Conservation (phyloP, 805 yeast genomes). For the Metschnikowia lunata region DNA sequence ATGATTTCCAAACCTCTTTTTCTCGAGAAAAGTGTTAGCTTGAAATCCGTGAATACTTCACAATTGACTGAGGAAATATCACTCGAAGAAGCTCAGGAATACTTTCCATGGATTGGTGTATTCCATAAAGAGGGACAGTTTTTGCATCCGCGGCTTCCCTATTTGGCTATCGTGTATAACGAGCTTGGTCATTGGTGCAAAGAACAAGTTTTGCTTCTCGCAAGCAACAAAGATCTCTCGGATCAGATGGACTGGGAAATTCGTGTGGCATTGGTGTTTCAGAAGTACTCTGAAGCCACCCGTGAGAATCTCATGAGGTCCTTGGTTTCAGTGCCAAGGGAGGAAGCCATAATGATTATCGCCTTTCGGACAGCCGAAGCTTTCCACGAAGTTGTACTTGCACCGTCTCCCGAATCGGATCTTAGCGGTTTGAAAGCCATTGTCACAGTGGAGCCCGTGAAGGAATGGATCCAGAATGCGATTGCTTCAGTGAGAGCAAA, state of each 20-base stretch:
- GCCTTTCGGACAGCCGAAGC: constrained; percentile 3
- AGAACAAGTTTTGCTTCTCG: constrained; percentile 4
- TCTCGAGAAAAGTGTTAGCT: background rate
- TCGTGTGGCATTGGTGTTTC: constrained; percentile 4
- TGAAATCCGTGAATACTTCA: background rate
- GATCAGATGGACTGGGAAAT: constrained; percentile 8
- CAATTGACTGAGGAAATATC: background rate
- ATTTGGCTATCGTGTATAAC: constrained; percentile 3
- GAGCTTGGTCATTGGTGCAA: constrained; percentile 4
- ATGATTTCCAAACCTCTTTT: background rate
- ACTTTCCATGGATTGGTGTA: constrained; percentile 8
- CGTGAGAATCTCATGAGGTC: background rate
- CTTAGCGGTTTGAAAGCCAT: background rate
- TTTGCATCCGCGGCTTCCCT: constrained; percentile 6
- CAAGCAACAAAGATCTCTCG: constrained; percentile 3
- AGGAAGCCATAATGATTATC: constrained; percentile 4
- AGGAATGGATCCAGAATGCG: background rate
- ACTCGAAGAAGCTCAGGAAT: constrained; percentile 2
- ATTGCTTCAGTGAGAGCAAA: background rate
- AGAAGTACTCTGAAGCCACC: background rate
- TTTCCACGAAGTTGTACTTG: constrained; percentile 3
- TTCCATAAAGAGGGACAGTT: background rate
- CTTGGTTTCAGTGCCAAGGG: constrained; percentile 2
- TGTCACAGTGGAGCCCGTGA: background rate
- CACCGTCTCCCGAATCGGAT: constrained; percentile 2